Base-by-base conservation (phyloP, 371 early-diverging fungal genomes). In the Choanephora cucurbitarum region DNA sequence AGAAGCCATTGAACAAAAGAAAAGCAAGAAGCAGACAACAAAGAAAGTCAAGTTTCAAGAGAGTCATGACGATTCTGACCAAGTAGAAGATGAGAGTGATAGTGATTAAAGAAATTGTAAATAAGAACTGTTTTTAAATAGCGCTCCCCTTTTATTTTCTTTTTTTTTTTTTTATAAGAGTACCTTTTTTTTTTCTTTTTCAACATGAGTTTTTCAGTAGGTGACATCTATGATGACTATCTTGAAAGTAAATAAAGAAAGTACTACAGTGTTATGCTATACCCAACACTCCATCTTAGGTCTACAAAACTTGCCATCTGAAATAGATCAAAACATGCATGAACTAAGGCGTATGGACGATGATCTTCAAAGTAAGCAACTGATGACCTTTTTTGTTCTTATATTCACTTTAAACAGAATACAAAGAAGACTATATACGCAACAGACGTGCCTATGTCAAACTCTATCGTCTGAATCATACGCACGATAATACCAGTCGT, bases 301-400 rank as follows among this genome's bases (percentile, higher is more conserved):
- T 55, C 49, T 70, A 45, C 64, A 66, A 45, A 70, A 70, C 55
- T 52, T 70, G 24, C 71, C 71, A 22, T 70, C 67, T 31, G 71
- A 70, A 52, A 58, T 70, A 41, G 66, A 70, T 56, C 71, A 70
- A 59, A 66, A 70, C 56, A 70, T 70, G 71, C 64, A 66, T 44
- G 71, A 70, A 39, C 54, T 70, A 24, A 57, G 71, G n/a, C 59
- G 60, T 5, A 66, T 70, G 66, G 71, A 70, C 54, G 71, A 70
- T 24, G 71, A 70, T 41, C 58, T 66, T 23, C 67, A 70, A 55
- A 52, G 70, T 70, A 70, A 54, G 31, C 1, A n/a, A n/a, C n/a
- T n/a, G n/a, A n/a, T n/a, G n/a, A n/a, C n/a, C n/a, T n/a, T n/a
- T n/a, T n/a, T n/a, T n/a, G n/a, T n/a, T n/a, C n/a, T n/a, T n/a